Percentiles rank a stretch among this genome's conserved stretches.
Conservation (phyloP, 495 filamentous ascomycete genomes). For the Tuber melanosporum region DNA sequence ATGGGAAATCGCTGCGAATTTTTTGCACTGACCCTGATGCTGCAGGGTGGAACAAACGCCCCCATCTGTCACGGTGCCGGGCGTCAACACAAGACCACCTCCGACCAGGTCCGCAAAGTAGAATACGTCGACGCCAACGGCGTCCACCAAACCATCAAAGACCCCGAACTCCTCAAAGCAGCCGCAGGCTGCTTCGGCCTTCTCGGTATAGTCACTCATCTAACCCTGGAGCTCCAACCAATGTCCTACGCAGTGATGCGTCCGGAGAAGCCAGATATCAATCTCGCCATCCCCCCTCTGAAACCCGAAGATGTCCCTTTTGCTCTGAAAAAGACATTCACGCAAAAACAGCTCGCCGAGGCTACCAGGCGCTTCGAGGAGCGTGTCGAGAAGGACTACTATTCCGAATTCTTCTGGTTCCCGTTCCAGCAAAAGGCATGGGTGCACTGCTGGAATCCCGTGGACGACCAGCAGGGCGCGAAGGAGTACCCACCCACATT, state of each 20-base stretch:
- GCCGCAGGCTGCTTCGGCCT: conserved; percentile 52
- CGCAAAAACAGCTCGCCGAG: conserved; percentile 34
- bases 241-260: conserved; percentile 51
- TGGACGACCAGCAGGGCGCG: conserved; percentile 35
- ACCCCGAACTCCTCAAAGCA: conserved; percentile 45
- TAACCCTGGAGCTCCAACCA: conserved; percentile 50
- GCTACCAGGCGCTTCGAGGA: conserved; percentile 42
- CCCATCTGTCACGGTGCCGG: conserved; percentile 54
- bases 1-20: conserved; percentile 8
- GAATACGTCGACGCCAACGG: conserved; percentile 52
- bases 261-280: conserved; percentile 46
- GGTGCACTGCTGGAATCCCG: conserved; percentile 48
- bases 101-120: conserved; percentile 48
- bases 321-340: conserved; percentile 40
- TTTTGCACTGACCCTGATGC: conserved; percentile 43
- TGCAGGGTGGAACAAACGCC: conserved; percentile 47
- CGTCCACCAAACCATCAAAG: conserved; percentile 44
- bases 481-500: conserved; percentile 44
- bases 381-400: conserved; percentile 46
- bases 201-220: conserved; percentile 50
- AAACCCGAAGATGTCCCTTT: conserved; percentile 44
- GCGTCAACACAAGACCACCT: conserved; percentile 46
- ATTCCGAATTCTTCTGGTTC: conserved; percentile 51
- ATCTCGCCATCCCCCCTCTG: conserved; percentile 48
- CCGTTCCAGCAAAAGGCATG: conserved; percentile 48